Evolutionary conservation across 768 basidiomycete species (phyloP).

Genomic region (Rossbeevera mucosa): DNA sequence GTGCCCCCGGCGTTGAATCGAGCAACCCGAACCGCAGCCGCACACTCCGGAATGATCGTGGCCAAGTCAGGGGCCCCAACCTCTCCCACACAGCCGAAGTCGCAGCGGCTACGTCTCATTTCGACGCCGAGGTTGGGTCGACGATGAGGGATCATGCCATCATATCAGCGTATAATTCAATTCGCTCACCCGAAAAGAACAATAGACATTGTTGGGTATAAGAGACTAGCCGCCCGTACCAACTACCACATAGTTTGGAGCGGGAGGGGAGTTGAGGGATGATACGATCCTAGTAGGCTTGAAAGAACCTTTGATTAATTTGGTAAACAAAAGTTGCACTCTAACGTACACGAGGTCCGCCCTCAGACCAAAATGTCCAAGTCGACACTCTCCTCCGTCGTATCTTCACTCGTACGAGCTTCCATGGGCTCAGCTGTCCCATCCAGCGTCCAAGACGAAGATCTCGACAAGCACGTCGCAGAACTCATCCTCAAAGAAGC

Average conservation of each 20-base stretch:
- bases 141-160: not conserved
- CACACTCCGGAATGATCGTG: slow-evolving; percentile 23
- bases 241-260: slow-evolving; percentile 1
- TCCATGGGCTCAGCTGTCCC: slow-evolving; percentile 67
- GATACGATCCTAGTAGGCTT: slow-evolving; percentile 5
- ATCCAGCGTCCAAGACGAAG: slow-evolving; percentile 63
- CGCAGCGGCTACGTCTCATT: not conserved
- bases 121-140: not conserved
- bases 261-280: slow-evolving; percentile 1
- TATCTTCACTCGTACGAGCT: slow-evolving; percentile 73
- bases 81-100: not conserved
- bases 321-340: slow-evolving; percentile 18
- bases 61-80: slow-evolving; percentile 9
- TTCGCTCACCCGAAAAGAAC: slow-evolving; percentile 1
- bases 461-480: slow-evolving; percentile 89
- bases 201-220: slow-evolving; percentile 4
- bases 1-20: not conserved
- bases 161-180: not conserved
- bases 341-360: slow-evolving; percentile 2
- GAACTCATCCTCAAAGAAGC: slow-evolving; percentile 91
- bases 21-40: not conserved
- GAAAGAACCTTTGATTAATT: slow-evolving; percentile 4
- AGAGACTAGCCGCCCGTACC: not conserved
- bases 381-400: slow-evolving; percentile 76
- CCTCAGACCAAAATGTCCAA: slow-evolving; percentile 32